A percentile compares a stretch with the other conserved stretches of the same genome.
phyloP scores from a whole-genome alignment of 805 yeast species.

The Saturnispora serradocipensis region DNA sequence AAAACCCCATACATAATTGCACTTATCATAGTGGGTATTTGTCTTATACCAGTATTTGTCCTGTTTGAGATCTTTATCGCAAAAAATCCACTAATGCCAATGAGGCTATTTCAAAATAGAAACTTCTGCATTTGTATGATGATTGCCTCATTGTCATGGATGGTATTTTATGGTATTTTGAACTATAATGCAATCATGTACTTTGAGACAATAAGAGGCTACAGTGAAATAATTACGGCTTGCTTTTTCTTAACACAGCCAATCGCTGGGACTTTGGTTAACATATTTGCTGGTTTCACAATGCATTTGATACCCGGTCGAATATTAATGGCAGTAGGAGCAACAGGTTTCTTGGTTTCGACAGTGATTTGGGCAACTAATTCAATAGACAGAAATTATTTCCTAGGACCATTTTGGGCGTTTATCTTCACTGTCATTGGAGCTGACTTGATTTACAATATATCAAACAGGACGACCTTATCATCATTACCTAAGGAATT shows the following conservation, averaged over 20 bases:
- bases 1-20: constrained; percentile 38
- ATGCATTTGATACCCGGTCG: constrained; percentile 37
- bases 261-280: constrained; percentile 33
- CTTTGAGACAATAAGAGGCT: constrained; percentile 32
- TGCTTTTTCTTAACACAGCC: constrained; percentile 38
- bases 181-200: constrained; percentile 34
- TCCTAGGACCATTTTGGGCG: constrained; percentile 39
- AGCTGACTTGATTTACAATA: constrained; percentile 39
- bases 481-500: constrained; percentile 31
- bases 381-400: constrained; percentile 29
- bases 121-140: constrained; percentile 34
- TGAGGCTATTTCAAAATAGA: constrained; percentile 31
- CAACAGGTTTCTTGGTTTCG: constrained; percentile 29
- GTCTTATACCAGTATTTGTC: constrained; percentile 27
- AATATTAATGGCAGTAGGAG: constrained; percentile 28
- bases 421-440: constrained; percentile 34
- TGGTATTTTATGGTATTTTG: constrained; percentile 33
- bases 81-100: constrained; percentile 38
- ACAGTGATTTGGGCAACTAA: constrained; percentile 36
- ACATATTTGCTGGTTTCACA: constrained; percentile 37
- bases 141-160: constrained; percentile 32
- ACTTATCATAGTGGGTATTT: constrained; percentile 31
- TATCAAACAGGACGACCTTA: constrained; percentile 34
- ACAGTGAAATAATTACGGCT: constrained; percentile 33
- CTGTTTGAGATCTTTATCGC: constrained; percentile 34